Base-by-base conservation (phyloP, 177 flowering plant species). In the Vitis hybrid region DNA sequence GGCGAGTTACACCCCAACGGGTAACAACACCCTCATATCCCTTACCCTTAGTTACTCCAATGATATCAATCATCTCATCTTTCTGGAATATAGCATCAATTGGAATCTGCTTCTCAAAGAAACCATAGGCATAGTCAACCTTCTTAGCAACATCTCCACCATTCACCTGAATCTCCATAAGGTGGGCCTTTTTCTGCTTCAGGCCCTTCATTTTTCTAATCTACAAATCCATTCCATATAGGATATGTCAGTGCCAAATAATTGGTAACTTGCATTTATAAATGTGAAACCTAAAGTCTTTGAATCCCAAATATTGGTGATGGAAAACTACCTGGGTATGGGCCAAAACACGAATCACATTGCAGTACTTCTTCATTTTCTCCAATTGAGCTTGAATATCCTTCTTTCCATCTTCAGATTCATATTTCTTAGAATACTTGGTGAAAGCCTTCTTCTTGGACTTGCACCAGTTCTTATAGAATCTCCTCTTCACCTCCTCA, bases 41-140 rank as follows among this genome's bases (percentile, higher is more conserved):
- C 66, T 83, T 83, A 9, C 86, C 86, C 64, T 80, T 83, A 6
- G 86, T 83, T 45, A 80, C 86, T 2, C 86, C 86, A 59, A 83
- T 80, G n/a, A 83, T 80, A 56, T 83, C 86, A 55, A 83, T 76
- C 86, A 80, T 83, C 73, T 83, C 86, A 69, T 83, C 86, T 50
- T 83, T 83, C 66, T 80, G 84, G 79, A 83, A 83, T 2, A 83
- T 79, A 14, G 84, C 79, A 70, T 83, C 82, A 29, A 82, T 56
- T 20, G 85, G 81, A 50, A 82, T 51, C 64, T 82, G 83, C 72
- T 82, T 82, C 76, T 82, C 86, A 64, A 83, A 83, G 66, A 83
- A 76, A 39, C 78, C 53, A 50, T 80, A 80, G 1, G 86, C 86
- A 76, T 53, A 83, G 50, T 83, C 80, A 58, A 83, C 84, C 74